Base-by-base conservation (phyloP, 1,284 basidiomycete genomes). In the Coriolopsis trogii region DNA sequence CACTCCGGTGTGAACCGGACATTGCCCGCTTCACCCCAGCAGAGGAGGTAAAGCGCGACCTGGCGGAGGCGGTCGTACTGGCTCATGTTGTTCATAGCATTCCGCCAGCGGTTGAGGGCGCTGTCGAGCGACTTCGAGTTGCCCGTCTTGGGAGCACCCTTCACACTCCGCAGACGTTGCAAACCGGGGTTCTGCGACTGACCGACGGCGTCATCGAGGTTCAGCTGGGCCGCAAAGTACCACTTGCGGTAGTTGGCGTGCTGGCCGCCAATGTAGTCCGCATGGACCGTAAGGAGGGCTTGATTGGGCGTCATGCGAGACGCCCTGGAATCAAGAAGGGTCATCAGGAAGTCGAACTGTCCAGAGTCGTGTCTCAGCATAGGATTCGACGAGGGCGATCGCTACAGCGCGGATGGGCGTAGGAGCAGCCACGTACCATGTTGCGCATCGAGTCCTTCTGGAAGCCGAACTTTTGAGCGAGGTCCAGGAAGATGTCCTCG, bases 221-320 rank as follows among this genome's bases (percentile, higher is more conserved):
- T 97, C 70, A 99, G 90, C 72, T 99, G 97, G 9, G 96, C 95
- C 24, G 97, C 97, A 73, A 99, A 99, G 71, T 99, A 99, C 96
- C 97, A 98, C 72, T 95, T 96, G 69, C 94, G 89, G 72, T 97
- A 96, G 77, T 96, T 97, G 62, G 95, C 94, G 67, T 96, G 89
- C 67, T 93, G 92, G 41, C 97, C 97, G 56, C 97, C 97, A 58
- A 99, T 98, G 73, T 98, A 99, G 72, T 98, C 95, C 51, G 96
- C 95, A 70, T 99, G 96, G 37, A 99, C 81, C 23, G 96, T 99
- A 56, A 95, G 80, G 26, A 97, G 85, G 4, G 97, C 96, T 69
- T 98, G 95, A 68, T 91, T 91, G 5, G 97, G 95, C n/a, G 91
- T 87, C 96, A 99, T 99, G 61, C 97, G 90, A n/a, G 94, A 97